Base-by-base conservation (phyloP, 2,329 filamentous ascomycete species). In the Colletotrichum nymphaeae region DNA sequence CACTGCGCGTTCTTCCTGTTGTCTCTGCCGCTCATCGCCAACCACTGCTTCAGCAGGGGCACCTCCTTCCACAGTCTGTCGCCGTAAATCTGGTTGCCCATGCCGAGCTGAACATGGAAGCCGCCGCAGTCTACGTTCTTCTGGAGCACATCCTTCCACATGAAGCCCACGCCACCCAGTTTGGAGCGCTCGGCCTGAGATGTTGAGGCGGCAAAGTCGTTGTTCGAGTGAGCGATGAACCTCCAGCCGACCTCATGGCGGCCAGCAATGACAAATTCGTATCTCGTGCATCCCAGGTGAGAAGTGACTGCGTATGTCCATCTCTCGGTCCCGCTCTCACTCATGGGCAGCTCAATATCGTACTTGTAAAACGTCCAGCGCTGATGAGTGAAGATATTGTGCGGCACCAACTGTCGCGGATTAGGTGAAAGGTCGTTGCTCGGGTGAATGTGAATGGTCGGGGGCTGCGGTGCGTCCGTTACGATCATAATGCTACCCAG, bases 241-340 rank as follows among this genome's bases (percentile, higher is more conserved):
- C 96, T 93, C 97, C 97, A 99, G 79, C 93, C 95, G 0, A 92
- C 94, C 84, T 99, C 97, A 76, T 95, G 87, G 72, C 94, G 93
- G 7, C 96, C 96, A 24, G 97, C 97, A 22, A 99, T 94, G 24
- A 98, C 88, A 82, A 99, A 99, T 79, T 99, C 97, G 82, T 98
- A 99, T 30, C 97, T 91, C n/a, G 97, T 98, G 84, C 97, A 99
- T 42, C 97, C 97, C 24, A 98, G 87, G 79, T 98, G 95, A 1
- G 97, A 98, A 0, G 97, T 99, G 64, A 99, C 95, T 1, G 97
- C 97, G 80, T 99, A 99, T 0, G 97, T 99, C 97, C 97, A 99
- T 80, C 97, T 93, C 76, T 92, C 90, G 0, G 95, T 93, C 35
- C 91, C 89, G 30, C 88, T 89, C 19, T 98, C 95, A 42, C 93